phyloP scores from a whole-genome alignment of 83 land plant genomes.

The Diphasiastrum complanatum region DNA sequence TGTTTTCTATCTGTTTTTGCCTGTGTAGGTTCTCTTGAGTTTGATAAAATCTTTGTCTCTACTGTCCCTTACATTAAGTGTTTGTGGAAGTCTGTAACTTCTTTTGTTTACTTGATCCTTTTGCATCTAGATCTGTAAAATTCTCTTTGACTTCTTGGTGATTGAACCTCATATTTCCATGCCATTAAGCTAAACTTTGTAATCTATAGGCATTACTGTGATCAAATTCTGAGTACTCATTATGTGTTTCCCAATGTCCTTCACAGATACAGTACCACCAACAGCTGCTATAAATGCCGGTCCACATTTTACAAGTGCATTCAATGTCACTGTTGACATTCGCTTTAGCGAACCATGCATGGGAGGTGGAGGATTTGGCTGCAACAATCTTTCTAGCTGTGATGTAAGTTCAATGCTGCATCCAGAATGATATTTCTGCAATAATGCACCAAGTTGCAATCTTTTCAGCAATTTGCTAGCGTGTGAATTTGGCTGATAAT shows the following conservation, averaged over 20 bases:
- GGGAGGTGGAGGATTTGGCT: constrained; percentile 52
- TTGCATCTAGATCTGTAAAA: no score
- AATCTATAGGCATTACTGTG: not conserved
- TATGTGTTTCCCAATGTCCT: not conserved
- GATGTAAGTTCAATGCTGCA: constrained; percentile 77
- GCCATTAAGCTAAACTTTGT: not conserved
- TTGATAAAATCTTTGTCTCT: not conserved
- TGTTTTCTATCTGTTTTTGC: constrained; percentile 9
- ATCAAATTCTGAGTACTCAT: not conserved
- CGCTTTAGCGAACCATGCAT: constrained; percentile 57
- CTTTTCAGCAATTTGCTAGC: not conserved
- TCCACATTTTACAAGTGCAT: constrained; percentile 50
- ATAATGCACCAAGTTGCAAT: not conserved
- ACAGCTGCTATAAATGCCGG: constrained; percentile 49
- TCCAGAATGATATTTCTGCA: no score
- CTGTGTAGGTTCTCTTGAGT: not conserved
- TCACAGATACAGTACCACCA: constrained; percentile 67
- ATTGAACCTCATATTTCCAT: no score
- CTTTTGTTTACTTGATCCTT: no score
- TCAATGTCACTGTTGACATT: constrained; percentile 48
- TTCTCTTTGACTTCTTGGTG: no score
- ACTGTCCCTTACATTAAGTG: not conserved
- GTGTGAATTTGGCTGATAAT: not conserved
- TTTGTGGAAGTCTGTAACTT: no score
- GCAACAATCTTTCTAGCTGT: constrained; percentile 45